Base-by-base conservation (phyloP, 345 rosid genomes). In the Turritis glabra region DNA sequence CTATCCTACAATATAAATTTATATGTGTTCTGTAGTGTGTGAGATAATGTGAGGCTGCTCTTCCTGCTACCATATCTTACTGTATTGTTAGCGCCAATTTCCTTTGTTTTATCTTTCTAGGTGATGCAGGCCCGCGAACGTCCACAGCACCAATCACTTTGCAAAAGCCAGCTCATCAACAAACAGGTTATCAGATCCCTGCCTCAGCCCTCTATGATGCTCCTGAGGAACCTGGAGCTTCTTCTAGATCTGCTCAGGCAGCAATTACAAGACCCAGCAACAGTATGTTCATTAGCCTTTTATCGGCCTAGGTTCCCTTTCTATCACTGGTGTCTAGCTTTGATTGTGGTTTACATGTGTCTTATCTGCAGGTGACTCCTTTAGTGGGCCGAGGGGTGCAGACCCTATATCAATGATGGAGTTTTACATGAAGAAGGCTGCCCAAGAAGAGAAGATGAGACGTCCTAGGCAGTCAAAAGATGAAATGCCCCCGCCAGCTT, bases 401-500 rank as follows among this genome's bases (percentile, higher is more conserved):
- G 99, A 96, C 83, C 96, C 99, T 73, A 73, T 96, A 53, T 94
- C 96, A 55, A 96, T 90, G 97, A 92, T 96, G 99, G 99, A 96
- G 80, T 96, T 87, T 74, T 96, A 90, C 85, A 74, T 89, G 97
- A 96, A 96, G 83, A 96, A 86, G 83, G 98, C 99, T 73, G 97
- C 99, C 47, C 89, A 80, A 69, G 99, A 96, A 84, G 99, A 92
- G 84, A 90, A 67, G 73, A 88, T 78, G 91, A 88, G 89, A 79
- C 95, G 84, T 80, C 98, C 98, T 71, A 96, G 83, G 80, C 90
- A 85, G 73, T 92, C 97, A n/a, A 96, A 96, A 75, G 98, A 92
- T 81, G 99, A 96, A 75, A 92, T 96, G 99, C 98, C 97, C 4
- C 97, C 98, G 1, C 99, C 99, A 77, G 83, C 91, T 44, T 90